Evolutionary conservation across 108 stramenopile genomes (phyloP).

Genomic region (Asterionellopsis glacialis): DNA sequence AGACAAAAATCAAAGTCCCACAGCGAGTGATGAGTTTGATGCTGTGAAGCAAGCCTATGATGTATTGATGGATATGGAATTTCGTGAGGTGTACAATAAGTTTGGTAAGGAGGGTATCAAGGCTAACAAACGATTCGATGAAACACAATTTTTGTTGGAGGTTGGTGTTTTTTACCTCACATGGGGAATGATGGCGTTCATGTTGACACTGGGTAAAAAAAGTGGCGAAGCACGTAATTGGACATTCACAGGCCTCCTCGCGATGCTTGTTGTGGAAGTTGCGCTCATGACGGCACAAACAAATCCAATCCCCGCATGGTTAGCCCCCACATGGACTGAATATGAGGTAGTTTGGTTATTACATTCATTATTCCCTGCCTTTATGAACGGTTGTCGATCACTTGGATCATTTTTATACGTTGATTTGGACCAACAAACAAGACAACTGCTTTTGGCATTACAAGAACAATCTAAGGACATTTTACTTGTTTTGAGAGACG

Average conservation of each 20-base stretch:
- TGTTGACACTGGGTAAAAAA: constrained; percentile 91
- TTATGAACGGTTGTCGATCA: constrained; percentile 97
- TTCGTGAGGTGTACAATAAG: constrained; percentile 96
- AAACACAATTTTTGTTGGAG: constrained; percentile 83
- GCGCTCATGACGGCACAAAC: constrained; percentile 79
- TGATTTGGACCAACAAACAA: constrained; percentile 88
- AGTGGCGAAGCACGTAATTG: constrained; percentile 82
- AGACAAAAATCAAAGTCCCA: constrained; percentile 92
- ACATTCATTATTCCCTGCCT: constrained; percentile 95
- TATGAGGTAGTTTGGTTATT: constrained; percentile 85
- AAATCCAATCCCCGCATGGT: constrained; percentile 88
- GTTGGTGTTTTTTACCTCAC: constrained; percentile 89
- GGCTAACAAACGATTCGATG: constrained; percentile 82
- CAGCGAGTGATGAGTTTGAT: constrained; percentile 90
- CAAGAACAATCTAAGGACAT: constrained; percentile 94
- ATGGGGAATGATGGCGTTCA: constrained; percentile 93
- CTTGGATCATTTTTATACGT: constrained; percentile 89
- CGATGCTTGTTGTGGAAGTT: constrained; percentile 91
- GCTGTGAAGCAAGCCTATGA: constrained; percentile 89
- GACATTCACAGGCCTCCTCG: constrained; percentile 91
- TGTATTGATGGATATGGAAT: constrained; percentile 93
- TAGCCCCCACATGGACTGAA: constrained; percentile 87
- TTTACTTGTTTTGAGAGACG: constrained; percentile 88
- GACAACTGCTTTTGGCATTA: constrained; percentile 83
- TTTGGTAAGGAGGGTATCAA: constrained; percentile 91